A percentile compares a stretch with the other conserved stretches of the same genome.
These are phyloP conservation scores for Sordariomycetes sp. DNA, from an alignment of 2,329 filamentous ascomycete species.

Conservation along the genomic window DNA sequence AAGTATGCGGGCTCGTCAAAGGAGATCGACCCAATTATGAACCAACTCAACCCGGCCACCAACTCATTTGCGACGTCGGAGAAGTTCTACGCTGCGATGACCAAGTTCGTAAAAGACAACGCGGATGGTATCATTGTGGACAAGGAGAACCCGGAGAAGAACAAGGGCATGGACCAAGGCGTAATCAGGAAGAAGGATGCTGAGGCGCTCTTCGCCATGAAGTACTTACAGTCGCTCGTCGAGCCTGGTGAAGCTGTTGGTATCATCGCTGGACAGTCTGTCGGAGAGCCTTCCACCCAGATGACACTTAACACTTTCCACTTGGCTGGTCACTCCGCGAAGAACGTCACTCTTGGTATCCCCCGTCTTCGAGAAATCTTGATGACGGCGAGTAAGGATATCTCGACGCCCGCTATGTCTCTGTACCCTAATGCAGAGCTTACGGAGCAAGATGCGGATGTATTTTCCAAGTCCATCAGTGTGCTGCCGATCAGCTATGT, in stretches of 20 bases:
- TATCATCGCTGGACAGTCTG: slow-evolving; percentile 91
- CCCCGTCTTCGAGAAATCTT: slow-evolving; percentile 94
- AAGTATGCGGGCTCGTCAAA: slow-evolving; percentile 56
- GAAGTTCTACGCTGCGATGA: slow-evolving; percentile 65
- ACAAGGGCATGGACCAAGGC: slow-evolving; percentile 32
- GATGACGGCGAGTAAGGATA: slow-evolving; percentile 88
- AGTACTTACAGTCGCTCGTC: slow-evolving; percentile 85
- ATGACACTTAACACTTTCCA: slow-evolving; percentile 99
- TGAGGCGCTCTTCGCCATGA: slow-evolving; percentile 77
- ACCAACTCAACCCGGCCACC: slow-evolving; percentile 65
- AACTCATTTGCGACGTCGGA: slow-evolving; percentile 85
- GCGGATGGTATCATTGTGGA: slow-evolving; percentile 46
- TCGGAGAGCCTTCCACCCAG: slow-evolving; percentile 95
- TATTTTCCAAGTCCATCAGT: slow-evolving; percentile 88
- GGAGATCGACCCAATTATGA: slow-evolving; percentile 65
- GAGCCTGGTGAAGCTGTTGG: slow-evolving; percentile 95
- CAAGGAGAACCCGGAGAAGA: slow-evolving; percentile 25
- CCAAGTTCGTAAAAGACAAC: slow-evolving; percentile 72
- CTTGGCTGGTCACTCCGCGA: slow-evolving; percentile 94
- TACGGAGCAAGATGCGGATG: slow-evolving; percentile 56
- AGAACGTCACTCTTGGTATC: slow-evolving; percentile 98
- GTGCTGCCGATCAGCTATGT: slow-evolving; percentile 77
- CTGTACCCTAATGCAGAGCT: slow-evolving; percentile 69
- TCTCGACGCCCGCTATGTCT: slow-evolving; percentile 87
- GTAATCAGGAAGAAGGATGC: slow-evolving; percentile 79